Conservation (phyloP, 495 filamentous ascomycete genomes). For the Apiosordaria backusii region DNA sequence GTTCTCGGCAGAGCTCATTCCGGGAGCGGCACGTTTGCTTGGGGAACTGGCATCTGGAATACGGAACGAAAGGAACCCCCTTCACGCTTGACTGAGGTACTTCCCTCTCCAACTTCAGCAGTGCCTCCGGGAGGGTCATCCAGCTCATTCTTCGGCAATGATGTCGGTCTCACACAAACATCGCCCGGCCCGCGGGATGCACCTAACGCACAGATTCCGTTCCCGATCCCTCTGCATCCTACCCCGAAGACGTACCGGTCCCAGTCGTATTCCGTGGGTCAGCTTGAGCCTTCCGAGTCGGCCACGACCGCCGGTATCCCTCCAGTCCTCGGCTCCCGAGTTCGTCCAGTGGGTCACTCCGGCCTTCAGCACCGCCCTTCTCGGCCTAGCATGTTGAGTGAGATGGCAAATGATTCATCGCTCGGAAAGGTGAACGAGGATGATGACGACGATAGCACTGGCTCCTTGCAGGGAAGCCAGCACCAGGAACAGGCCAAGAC, state of each 20-base stretch:
- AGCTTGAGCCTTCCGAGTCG: slow-evolving; percentile 70
- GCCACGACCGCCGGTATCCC: slow-evolving; percentile 42
- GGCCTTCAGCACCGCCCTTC: slow-evolving; percentile 78
- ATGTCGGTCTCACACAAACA: slow-evolving; percentile 38
- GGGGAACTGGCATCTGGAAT: slow-evolving; percentile 77
- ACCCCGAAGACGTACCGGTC: slow-evolving; percentile 91
- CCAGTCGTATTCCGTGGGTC: slow-evolving; percentile 94
- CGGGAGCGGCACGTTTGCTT: slow-evolving; percentile 58
- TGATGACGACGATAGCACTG: slow-evolving; percentile 63
- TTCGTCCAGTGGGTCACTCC: slow-evolving; percentile 54
- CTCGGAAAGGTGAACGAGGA: slow-evolving; percentile 80
- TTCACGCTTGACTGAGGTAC: slow-evolving; percentile 66
- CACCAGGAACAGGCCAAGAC: slow-evolving; percentile 64
- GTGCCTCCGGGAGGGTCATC: slow-evolving; percentile 48
- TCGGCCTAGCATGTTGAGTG: slow-evolving; percentile 79
- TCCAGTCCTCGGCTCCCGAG: slow-evolving; percentile 47
- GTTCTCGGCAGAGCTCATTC: slow-evolving; percentile 58
- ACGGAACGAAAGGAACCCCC: slow-evolving; percentile 73
- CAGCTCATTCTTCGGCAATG: slow-evolving; percentile 43
- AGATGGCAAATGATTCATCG: slow-evolving; percentile 66
- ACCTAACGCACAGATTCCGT: slow-evolving; percentile 68
- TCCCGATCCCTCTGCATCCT: slow-evolving; percentile 85
- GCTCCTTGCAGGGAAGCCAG: slow-evolving; percentile 47
- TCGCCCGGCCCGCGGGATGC: slow-evolving; percentile 44
- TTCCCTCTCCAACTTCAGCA: slow-evolving; percentile 71